Evolutionary conservation across 2,329 filamentous ascomycete genomes (phyloP).

Genomic region (Bipolaris zeicola): DNA sequence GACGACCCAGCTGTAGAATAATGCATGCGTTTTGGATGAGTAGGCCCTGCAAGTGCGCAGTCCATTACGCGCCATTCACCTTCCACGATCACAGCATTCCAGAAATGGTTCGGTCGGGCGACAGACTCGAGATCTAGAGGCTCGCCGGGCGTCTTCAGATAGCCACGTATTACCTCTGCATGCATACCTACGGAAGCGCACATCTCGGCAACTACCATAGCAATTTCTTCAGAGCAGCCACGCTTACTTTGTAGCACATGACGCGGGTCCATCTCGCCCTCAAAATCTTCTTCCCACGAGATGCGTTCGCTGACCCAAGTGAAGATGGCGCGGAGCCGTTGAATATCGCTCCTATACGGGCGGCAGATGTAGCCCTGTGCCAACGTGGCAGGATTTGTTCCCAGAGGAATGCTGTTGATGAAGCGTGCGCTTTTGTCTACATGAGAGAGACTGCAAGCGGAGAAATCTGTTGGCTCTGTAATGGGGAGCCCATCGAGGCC

Average conservation of each 20-base stretch:
- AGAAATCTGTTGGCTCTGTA: slow-evolving; percentile 80
- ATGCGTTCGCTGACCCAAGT: slow-evolving; percentile 97
- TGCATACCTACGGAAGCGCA: slow-evolving; percentile 86
- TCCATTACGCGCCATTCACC: slow-evolving; percentile 97
- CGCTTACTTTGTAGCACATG: slow-evolving; percentile 83
- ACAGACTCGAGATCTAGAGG: slow-evolving; percentile 73
- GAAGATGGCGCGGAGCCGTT: slow-evolving; percentile 91
- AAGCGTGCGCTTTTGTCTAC: slow-evolving; percentile 98
- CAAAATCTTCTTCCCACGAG: slow-evolving; percentile 92
- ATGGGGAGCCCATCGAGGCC: slow-evolving; percentile 83
- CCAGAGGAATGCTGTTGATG: slow-evolving; percentile 79
- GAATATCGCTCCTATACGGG: slow-evolving; percentile 91
- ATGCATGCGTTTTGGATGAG: slow-evolving; percentile 76
- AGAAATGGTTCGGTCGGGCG: slow-evolving; percentile 93
- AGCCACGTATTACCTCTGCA: slow-evolving; percentile 85
- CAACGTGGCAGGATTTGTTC: slow-evolving; percentile 79
- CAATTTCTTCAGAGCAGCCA: slow-evolving; percentile 87
- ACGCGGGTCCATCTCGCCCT: slow-evolving; percentile 80
- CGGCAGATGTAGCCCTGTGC: slow-evolving; percentile 92
- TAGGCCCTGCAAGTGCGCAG: slow-evolving; percentile 87
- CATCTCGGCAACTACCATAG: slow-evolving; percentile 89
- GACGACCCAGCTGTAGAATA: slow-evolving; percentile 76
- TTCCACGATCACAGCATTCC: slow-evolving; percentile 93
- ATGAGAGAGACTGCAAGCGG: slow-evolving; percentile 75
- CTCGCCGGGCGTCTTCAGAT: slow-evolving; percentile 89